Evolutionary conservation across 2,329 filamentous ascomycete species (phyloP), one percentile per base, ranked within the genome.

Genomic region (Xylariaceae sp.): DNA sequence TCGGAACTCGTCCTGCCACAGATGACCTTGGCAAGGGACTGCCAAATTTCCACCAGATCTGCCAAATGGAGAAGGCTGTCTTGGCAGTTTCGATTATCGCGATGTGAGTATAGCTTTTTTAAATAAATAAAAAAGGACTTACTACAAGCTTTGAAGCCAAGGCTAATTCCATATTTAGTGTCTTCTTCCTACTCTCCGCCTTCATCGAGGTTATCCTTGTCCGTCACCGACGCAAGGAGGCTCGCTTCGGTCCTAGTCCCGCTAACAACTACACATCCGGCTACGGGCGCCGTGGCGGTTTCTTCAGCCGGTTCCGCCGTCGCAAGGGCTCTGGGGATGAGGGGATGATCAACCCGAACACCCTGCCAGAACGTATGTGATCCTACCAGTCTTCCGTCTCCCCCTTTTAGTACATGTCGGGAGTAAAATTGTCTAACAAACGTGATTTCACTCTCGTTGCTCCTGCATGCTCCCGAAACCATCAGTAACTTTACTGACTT

Each of bases 61-160:
- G 93, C 78, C 81, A 81, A 57, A 78, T 96, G 65, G 86, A 96
- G 75, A 91, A 87, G 46, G 92, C 88, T 40, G 84, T 81, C 58
- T 87, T 97, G 63, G 89, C 90, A 3, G 87, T 95, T 14, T 79
- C 92, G 26, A 89, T 97, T 58, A 84, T 92, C 54, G 89, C 83
- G 69, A 86, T 90, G 87, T 92, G 79, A 76, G 79, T 65, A 7
- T 1, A 8, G 24, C 6, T 60, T 7, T 6, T 21, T n/a, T n/a
- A n/a, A n/a, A n/a, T n/a, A n/a, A n/a, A n/a, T n/a, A n/a, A n/a
- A n/a, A n/a, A n/a, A n/a, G n/a, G n/a, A 24, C 19, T 19, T 26
- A 16, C 28, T 12, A 9, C 16, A 19, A n/a, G 4, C 19, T 24
- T 26, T 14, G 17, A 44, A 36, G 26, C 34, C 17, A 16, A 24